phyloP scores from a whole-genome alignment of 148 eudicot genomes.

The Vaccinium corymbosum region DNA sequence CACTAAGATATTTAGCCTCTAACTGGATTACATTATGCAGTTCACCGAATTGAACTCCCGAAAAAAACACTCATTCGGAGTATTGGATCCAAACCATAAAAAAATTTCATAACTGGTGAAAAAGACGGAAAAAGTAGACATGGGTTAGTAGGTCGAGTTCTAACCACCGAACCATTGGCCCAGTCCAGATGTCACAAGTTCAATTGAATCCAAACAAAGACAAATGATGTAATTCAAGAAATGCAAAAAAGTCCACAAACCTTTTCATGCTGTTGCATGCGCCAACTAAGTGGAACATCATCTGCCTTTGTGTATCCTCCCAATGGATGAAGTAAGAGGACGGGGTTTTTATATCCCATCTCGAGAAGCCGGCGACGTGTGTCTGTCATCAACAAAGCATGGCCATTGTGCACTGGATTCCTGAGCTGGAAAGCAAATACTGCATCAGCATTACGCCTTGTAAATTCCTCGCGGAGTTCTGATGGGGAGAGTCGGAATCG shows the following conservation, averaged over 20 bases:
- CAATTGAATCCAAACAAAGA: not conserved
- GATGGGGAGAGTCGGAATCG: constrained; percentile 63
- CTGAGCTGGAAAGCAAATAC: constrained; percentile 89
- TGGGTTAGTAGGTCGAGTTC: not conserved
- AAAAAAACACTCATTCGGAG: not conserved
- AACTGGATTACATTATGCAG: not conserved
- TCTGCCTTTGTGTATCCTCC: constrained; percentile 84
- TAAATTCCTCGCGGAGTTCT: constrained; percentile 58
- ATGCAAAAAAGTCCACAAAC: constrained; percentile 23
- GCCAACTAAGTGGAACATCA: constrained; percentile 80
- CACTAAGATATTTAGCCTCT: not conserved
- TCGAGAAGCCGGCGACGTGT: constrained; percentile 74
- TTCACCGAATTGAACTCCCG: not conserved
- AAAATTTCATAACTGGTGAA: not conserved
- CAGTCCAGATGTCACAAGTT: not conserved
- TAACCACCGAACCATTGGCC: not conserved
- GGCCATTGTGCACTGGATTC: constrained; percentile 87
- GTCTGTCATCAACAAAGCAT: constrained; percentile 80
- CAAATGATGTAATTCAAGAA: not conserved
- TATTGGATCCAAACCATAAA: not conserved
- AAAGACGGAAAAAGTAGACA: not conserved
- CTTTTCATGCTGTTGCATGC: constrained; percentile 86
- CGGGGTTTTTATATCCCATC: constrained; percentile 80
- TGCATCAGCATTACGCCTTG: constrained; percentile 66
- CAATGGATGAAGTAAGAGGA: constrained; percentile 70